These are phyloP conservation scores for Phialophora verrucosa DNA, from an alignment of 2,329 filamentous ascomycete genomes.

Conservation along the genomic window DNA sequence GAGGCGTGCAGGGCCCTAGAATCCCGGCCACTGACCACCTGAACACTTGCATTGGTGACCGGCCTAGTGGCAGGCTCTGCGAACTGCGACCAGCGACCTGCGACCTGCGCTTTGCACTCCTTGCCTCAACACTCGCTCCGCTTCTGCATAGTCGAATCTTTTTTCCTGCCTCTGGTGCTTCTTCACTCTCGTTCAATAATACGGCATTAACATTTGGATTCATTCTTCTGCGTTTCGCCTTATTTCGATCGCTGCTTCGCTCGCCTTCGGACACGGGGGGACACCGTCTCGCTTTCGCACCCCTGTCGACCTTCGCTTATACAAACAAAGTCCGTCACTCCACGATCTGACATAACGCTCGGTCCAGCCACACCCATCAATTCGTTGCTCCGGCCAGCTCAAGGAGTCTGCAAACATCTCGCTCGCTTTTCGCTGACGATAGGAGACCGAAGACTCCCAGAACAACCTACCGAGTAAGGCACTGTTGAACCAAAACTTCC, in stretches of 20 bases:
- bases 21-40: slow-evolving; percentile 7
- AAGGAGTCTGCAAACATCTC: background rate
- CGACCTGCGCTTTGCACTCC: slow-evolving; percentile 2
- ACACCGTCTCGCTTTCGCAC: background rate
- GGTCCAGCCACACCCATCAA: slow-evolving; percentile 4
- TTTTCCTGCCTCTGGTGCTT: background rate
- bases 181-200: slow-evolving; percentile 4
- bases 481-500: slow-evolving; percentile 3
- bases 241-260: background rate
- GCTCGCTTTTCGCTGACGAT: background rate
- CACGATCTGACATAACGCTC: slow-evolving; percentile 11
- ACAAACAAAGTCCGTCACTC: slow-evolving; percentile 8
- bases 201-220: background rate
- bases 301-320: slow-evolving; percentile 5
- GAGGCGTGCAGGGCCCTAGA: background rate
- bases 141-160: slow-evolving; percentile 4
- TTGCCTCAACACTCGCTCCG: background rate
- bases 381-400: background rate
- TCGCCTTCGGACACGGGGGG: background rate
- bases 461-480: background rate
- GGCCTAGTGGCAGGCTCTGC: slow-evolving; percentile 5
- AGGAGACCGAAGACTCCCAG: background rate
- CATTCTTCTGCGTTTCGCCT: background rate
- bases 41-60: slow-evolving; percentile 13
- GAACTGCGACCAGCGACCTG: slow-evolving; percentile 3